Conservation (phyloP, 495 filamentous ascomycete species). For the Cenococcum geophilum region DNA sequence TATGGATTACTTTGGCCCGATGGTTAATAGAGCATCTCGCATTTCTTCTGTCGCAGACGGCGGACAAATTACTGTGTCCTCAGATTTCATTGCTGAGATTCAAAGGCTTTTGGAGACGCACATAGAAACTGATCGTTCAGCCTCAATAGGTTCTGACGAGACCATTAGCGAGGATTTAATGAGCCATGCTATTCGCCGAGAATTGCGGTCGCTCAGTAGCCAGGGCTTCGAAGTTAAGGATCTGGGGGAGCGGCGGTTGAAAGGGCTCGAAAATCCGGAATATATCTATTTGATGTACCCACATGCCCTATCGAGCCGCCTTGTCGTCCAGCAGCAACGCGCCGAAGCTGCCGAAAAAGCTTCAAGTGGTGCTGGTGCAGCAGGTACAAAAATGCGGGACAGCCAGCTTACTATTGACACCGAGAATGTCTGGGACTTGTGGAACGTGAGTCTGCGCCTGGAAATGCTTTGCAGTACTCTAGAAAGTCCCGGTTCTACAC, state of each 20-base stretch:
- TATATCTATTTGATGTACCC: constrained; percentile 91
- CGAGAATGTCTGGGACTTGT: constrained; percentile 78
- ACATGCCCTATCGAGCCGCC: constrained; percentile 75
- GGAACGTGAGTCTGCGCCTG: constrained; percentile 80
- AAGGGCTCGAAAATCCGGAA: constrained; percentile 96
- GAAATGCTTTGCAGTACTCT: constrained; percentile 88
- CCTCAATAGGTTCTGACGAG: constrained; percentile 62
- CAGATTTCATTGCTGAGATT: constrained; percentile 94
- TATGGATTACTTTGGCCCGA: constrained; percentile 99
- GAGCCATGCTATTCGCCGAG: constrained; percentile 69
- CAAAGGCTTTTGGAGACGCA: constrained; percentile 84
- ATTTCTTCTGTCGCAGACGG: constrained; percentile 94
- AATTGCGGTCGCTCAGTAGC: constrained; percentile 77
- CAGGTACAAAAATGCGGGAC: constrained; percentile 33
- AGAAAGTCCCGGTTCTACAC: constrained; percentile 53
- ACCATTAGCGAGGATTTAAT: constrained; percentile 62
- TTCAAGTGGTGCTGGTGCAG: constrained; percentile 10
- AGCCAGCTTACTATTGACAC: constrained; percentile 57
- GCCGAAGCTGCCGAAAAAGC: constrained; percentile 45
- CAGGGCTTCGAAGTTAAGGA: constrained; percentile 97
- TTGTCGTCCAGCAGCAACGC: constrained; percentile 54
- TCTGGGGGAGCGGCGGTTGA: constrained; percentile 86
- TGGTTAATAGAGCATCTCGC: constrained; percentile 94
- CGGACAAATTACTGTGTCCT: constrained; percentile 91
- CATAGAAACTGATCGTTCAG: constrained; percentile 64